Percentiles rank a stretch among this genome's conserved stretches.
Evolutionary conservation across 2,329 filamentous ascomycete species (phyloP).

Genomic region (Botrytis deweyae): DNA sequence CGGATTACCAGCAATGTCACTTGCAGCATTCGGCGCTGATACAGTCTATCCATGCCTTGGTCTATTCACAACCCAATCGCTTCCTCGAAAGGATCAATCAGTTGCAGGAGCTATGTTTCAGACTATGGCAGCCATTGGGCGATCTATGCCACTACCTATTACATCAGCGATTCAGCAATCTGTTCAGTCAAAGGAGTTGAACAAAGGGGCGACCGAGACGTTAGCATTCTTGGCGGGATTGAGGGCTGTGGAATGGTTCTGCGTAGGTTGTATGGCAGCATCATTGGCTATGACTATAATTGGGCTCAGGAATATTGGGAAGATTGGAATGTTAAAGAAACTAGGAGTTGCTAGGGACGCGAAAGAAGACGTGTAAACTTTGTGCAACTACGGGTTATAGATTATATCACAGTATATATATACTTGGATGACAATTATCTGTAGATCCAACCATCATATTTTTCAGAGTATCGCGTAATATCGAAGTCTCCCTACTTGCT

Average conservation of each 20-base stretch:
- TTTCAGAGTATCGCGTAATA: neutral
- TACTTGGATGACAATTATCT: no score
- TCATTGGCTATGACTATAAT: conserved; percentile 22
- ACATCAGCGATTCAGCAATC: conserved; percentile 64
- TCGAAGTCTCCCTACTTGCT: neutral
- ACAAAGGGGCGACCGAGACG: conserved; percentile 31
- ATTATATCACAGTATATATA: no score
- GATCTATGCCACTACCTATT: conserved; percentile 64
- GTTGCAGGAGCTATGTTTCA: conserved; percentile 68
- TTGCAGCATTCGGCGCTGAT: conserved; percentile 65
- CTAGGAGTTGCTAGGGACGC: conserved; percentile 23
- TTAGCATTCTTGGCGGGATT: conserved; percentile 29
- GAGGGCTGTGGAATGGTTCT: conserved; percentile 33
- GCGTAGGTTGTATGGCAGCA: conserved; percentile 27
- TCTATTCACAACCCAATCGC: conserved; percentile 62
- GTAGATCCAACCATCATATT: neutral
- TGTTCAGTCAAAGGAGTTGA: conserved; percentile 52
- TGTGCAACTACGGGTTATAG: neutral
- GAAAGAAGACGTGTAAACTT: neutral
- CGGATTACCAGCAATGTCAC: conserved; percentile 63
- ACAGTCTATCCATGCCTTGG: conserved; percentile 65
- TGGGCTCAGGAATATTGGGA: conserved; percentile 34
- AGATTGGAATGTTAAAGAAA: conserved; percentile 35
- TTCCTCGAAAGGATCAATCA: conserved; percentile 64
- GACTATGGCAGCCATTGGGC: conserved; percentile 62